phyloP scores from a whole-genome alignment of 1,139 yeast species.

The Entelexis paramagnoliae region DNA sequence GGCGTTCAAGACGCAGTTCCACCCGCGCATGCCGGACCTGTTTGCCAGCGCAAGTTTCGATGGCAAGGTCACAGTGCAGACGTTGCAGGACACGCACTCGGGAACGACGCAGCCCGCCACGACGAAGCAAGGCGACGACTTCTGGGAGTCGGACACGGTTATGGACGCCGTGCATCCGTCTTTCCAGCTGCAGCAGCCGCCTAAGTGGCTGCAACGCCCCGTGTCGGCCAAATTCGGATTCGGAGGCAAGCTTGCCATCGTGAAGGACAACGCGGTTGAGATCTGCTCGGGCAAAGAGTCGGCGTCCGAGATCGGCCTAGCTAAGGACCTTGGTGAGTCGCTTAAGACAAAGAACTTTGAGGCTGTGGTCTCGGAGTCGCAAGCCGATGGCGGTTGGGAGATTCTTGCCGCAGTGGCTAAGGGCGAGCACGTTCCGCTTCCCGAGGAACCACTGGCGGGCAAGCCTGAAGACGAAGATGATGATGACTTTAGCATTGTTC shows the following conservation, averaged over 20 bases:
- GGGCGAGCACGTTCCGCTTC: conserved; percentile 31
- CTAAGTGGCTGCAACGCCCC: conserved; percentile 77
- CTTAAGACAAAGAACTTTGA: conserved; percentile 45
- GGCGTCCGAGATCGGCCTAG: conserved; percentile 28
- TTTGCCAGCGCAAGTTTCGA: conserved; percentile 93
- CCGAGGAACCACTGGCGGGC: conserved; percentile 35
- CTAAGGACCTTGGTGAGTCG: conserved; percentile 47
- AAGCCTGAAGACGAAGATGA: conserved; percentile 25
- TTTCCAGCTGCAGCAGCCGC: conserved; percentile 67
- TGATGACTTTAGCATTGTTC: conserved; percentile 29
- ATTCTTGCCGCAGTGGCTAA: conserved; percentile 49
- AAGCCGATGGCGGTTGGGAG: conserved; percentile 63
- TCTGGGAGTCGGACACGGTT: conserved; percentile 67
- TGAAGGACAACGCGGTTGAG: conserved; percentile 40
- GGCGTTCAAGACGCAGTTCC: conserved; percentile 82
- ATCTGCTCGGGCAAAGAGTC: conserved; percentile 42
- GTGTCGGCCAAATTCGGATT: conserved; percentile 76
- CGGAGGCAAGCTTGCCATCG: conserved; percentile 75
- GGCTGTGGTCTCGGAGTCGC: conserved; percentile 30
- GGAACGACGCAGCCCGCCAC: conserved; percentile 4
- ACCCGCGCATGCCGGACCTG: conserved; percentile 77
- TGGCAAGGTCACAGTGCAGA: conserved; percentile 72
- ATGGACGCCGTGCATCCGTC: conserved; percentile 59
- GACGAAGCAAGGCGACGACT: conserved; percentile 53
- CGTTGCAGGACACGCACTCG: conserved; percentile 63